Conservation (phyloP, 1,139 yeast genomes). For the Zygoascus meyerae region DNA sequence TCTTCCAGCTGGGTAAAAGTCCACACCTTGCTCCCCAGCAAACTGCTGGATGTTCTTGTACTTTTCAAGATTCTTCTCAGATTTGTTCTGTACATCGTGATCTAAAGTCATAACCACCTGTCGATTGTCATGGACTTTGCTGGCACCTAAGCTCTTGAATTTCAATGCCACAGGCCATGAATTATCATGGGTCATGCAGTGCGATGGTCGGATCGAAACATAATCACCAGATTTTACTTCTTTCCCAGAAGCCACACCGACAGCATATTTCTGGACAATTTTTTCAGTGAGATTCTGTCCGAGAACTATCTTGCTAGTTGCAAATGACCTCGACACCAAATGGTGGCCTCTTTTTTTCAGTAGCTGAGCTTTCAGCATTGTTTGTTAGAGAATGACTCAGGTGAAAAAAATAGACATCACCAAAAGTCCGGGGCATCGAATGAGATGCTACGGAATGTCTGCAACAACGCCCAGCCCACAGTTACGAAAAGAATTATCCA, state of each 20-base stretch:
- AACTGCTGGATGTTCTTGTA: conserved; percentile 83
- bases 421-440: no score
- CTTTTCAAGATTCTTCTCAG: conserved; percentile 81
- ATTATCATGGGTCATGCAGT: conserved; percentile 98
- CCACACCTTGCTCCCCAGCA: conserved; percentile 88
- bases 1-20: conserved; percentile 96
- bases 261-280: conserved; percentile 89
- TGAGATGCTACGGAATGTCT: no score
- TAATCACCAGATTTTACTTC: conserved; percentile 84
- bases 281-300: conserved; percentile 87
- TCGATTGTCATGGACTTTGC: conserved; percentile 68
- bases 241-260: conserved; percentile 67
- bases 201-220: conserved; percentile 91
- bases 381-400: no score
- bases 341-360: no score
- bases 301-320: not conserved
- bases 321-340: not conserved
- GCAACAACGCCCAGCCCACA: no score
- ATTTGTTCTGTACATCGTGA: conserved; percentile 93
- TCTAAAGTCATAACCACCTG: conserved; percentile 95
- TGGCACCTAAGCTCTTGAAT: conserved; percentile 92
- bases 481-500: no score
- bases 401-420: no score
- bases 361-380: not conserved
- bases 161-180: conserved; percentile 99